Percentiles rank a stretch among this genome's conserved stretches.
phyloP scores from a whole-genome alignment of 73 alveolate genomes.

The Blepharisma stoltei region DNA sequence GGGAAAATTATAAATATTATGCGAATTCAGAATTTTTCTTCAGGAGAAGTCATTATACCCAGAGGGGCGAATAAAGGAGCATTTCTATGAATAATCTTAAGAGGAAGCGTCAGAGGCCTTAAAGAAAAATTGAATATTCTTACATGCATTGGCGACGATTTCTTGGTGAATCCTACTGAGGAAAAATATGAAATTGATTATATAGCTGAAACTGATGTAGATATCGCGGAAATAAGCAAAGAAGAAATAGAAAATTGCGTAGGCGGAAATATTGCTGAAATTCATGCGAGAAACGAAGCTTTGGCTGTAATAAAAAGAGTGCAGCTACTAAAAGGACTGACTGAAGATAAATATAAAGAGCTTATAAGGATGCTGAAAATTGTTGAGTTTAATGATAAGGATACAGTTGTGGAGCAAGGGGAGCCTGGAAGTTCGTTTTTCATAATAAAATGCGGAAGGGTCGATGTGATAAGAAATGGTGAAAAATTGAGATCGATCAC shows the following conservation, averaged over 20 bases:
- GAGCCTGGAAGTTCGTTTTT: conserved; percentile 71
- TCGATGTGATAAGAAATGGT: conserved; percentile 14
- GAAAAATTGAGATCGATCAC: background rate
- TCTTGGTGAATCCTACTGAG: background rate
- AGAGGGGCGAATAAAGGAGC: background rate
- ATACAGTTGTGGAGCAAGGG: conserved; percentile 68
- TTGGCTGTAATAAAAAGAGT: conserved; percentile 38
- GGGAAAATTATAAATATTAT: conserved; percentile 29
- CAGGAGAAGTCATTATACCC: conserved; percentile 10
- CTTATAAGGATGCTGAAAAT: conserved; percentile 38
- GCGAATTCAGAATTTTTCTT: background rate
- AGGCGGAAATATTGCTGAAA: conserved; percentile 10
- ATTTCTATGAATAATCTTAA: background rate
- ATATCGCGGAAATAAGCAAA: background rate
- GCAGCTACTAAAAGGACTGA: conserved; percentile 38
- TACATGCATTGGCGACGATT: conserved; percentile 4
- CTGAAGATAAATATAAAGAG: conserved; percentile 37
- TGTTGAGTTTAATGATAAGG: conserved; percentile 39
- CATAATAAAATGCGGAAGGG: conserved; percentile 66
- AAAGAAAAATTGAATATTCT: background rate
- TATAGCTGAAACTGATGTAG: background rate
- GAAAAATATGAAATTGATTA: background rate
- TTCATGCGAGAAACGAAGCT: conserved; percentile 12
- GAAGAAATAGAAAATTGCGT: background rate
- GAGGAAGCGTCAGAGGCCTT: background rate